A percentile compares a stretch with the other conserved stretches of the same genome.
phyloP scores from a whole-genome alignment of 257 asterid genomes.

The Capsicum pubescens region DNA sequence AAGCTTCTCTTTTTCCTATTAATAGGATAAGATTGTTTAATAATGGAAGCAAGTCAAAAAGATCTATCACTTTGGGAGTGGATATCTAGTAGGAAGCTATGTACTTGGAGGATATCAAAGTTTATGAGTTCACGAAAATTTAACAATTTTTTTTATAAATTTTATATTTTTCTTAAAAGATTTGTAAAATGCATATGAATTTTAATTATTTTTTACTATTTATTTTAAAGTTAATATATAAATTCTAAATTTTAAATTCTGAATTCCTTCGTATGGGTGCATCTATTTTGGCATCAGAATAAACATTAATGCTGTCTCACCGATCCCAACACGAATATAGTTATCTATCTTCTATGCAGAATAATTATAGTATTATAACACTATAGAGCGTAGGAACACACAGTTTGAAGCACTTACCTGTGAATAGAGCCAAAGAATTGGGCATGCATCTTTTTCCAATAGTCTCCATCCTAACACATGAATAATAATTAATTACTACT shows the following conservation, averaged over 20 bases:
- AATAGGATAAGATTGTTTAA: conserved; percentile 21
- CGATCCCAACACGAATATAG: conserved; percentile 23
- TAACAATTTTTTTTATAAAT: background rate
- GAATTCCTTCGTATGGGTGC: accelerated
- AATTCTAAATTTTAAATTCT: background rate
- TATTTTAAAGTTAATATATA: background rate
- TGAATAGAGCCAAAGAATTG: conserved; percentile 24
- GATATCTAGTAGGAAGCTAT: background rate
- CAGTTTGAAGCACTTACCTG: conserved; percentile 21
- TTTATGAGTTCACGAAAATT: background rate
- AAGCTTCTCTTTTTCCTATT: background rate
- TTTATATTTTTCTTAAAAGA: background rate
- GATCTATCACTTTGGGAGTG: background rate
- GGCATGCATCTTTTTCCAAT: conserved; percentile 10
- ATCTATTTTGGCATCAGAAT: background rate
- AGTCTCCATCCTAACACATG: conserved; percentile 1
- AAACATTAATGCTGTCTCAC: conserved; percentile 28
- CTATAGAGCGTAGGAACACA: background rate
- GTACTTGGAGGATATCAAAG: background rate
- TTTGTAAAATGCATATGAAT: background rate
- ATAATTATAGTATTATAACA: conserved; percentile 8
- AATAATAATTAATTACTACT: background rate
- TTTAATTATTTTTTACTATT: background rate
- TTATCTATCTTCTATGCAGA: background rate
- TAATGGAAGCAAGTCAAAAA: conserved; percentile 14